Evolutionary conservation across 2,329 filamentous ascomycete species (phyloP), one percentile per base, ranked within the genome.

Genomic region (Exophiala calicioides): DNA sequence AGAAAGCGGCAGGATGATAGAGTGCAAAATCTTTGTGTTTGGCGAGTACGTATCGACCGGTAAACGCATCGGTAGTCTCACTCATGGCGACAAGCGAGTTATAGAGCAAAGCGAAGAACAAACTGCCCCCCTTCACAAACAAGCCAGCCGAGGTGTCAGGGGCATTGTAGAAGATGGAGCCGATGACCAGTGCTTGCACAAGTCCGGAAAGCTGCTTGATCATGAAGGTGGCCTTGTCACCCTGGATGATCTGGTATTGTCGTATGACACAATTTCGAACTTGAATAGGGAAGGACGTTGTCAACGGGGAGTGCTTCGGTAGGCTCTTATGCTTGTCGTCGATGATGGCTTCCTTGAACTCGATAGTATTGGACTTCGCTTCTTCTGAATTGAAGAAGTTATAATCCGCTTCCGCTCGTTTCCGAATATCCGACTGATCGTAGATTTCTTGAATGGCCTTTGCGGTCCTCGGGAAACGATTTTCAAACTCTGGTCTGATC

Each of bases 11-110:
- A 0, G 90, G 88, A 60, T 94, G 90, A 60, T 95, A 95, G 18
- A 95, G 76, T n/a, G 89, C 89, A 64, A 95, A 95, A 47, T 86
- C 82, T 46, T 78, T 72, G 60, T 96, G 90, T 65, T 95, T 95
- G 63, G 95, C 89, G 51, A 95, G 88, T 59, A 95, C 95, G 1
- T 87, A 85, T 26, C 90, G 85, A 78, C 95, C 89, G 2, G 87
- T 80, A 63, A 91, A 95, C 4, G 95, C 77, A 3, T 32, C 27
- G 15, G 34, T 41, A 30, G 82, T 69, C 57, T 85, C 55, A 66
- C 59, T 34, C 0, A 64, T 44, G 16, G 56, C 52, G 10, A 43
- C 44, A n/a, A 54, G 93, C 37, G 88, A 88, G 66, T 93, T 94
- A 73, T 93, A 83, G 51, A 95, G 74, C 60, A 90, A 83, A 57